Conservation (phyloP, 2,329 filamentous ascomycete genomes). For the Cadophora sp. region DNA sequence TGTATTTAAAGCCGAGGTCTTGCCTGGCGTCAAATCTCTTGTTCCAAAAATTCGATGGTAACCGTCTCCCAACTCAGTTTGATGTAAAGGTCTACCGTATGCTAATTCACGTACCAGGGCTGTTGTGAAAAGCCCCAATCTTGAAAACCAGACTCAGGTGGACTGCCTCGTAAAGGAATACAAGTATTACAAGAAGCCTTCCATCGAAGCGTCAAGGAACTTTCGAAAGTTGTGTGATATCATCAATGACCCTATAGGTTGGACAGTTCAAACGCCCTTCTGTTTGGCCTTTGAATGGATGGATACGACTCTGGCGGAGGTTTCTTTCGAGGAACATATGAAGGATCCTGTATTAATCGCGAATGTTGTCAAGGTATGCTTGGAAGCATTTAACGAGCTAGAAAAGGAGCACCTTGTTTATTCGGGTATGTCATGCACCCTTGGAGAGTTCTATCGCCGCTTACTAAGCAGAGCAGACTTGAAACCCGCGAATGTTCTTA, state of each 20-base stretch:
- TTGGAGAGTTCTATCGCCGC: constrained; percentile 1
- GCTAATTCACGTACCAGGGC: constrained; percentile 8
- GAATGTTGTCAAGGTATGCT: constrained; percentile 16
- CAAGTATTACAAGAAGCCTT: constrained; percentile 5
- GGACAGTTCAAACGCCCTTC: constrained; percentile 6
- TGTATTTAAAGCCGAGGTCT: constrained; percentile 5
- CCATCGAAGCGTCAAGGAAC: background rate
- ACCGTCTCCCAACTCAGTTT: background rate
- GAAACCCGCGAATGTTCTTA: constrained; percentile 11
- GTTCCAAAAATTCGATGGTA: constrained; percentile 13
- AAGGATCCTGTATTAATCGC: constrained; percentile 9
- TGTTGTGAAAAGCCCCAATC: constrained; percentile 4
- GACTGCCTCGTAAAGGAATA: constrained; percentile 6
- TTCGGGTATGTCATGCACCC: background rate
- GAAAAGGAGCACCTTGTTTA: constrained; percentile 15
- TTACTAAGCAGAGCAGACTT: constrained; percentile 14
- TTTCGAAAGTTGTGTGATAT: constrained; percentile 12
- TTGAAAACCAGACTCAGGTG: constrained; percentile 13
- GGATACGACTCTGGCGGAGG: constrained; percentile 10
- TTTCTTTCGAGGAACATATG: constrained; percentile 9
- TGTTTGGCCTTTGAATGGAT: constrained; percentile 15
- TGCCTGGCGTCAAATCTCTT: constrained; percentile 7
- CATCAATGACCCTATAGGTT: constrained; percentile 1
- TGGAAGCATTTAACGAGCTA: constrained; percentile 8
- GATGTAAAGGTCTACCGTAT: background rate